These are phyloP conservation scores for Solidago caesia DNA, from an alignment of 129 eudicot genomes.

Conservation along the genomic window DNA sequence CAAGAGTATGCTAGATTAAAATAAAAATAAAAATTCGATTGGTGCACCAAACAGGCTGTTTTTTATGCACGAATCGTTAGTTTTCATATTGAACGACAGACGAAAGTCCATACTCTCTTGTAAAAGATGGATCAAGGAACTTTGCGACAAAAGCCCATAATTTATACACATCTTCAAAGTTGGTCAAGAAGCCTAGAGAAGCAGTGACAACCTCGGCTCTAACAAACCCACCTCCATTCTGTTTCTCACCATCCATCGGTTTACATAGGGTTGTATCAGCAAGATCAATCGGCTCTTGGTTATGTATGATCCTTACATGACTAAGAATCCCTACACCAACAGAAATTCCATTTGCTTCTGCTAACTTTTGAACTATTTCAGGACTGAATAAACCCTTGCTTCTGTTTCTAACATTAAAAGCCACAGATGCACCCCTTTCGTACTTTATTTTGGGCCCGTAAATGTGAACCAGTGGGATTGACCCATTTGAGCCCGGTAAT, in stretches of 20 bases:
- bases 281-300: slow-evolving; percentile 31
- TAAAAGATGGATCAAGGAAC: slow-evolving; percentile 56
- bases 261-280: slow-evolving; percentile 46
- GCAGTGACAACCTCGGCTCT: slow-evolving; percentile 71
- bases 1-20: slow-evolving; percentile 4
- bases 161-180: slow-evolving; percentile 64
- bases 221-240: slow-evolving; percentile 37
- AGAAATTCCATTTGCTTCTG: slow-evolving; percentile 59
- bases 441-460: slow-evolving; percentile 63
- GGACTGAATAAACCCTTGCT: slow-evolving; percentile 52
- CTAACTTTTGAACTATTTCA: slow-evolving; percentile 57
- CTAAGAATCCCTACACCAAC: slow-evolving; percentile 69
- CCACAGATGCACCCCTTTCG: slow-evolving; percentile 60
- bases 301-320: slow-evolving; percentile 45
- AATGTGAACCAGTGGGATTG: slow-evolving; percentile 51
- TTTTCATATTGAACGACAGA: slow-evolving; percentile 42
- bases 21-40: neutral
- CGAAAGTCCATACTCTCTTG: slow-evolving; percentile 42
- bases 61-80: slow-evolving; percentile 28
- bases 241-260: slow-evolving; percentile 49
- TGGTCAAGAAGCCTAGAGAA: slow-evolving; percentile 60
- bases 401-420: slow-evolving; percentile 57
- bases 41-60: slow-evolving; percentile 25
- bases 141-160: slow-evolving; percentile 64
- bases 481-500: slow-evolving; percentile 37